Evolutionary conservation across 164 flowering plant genomes (phyloP), one percentile per base, ranked within the genome.

Genomic region (Nymphaea thermarum): DNA sequence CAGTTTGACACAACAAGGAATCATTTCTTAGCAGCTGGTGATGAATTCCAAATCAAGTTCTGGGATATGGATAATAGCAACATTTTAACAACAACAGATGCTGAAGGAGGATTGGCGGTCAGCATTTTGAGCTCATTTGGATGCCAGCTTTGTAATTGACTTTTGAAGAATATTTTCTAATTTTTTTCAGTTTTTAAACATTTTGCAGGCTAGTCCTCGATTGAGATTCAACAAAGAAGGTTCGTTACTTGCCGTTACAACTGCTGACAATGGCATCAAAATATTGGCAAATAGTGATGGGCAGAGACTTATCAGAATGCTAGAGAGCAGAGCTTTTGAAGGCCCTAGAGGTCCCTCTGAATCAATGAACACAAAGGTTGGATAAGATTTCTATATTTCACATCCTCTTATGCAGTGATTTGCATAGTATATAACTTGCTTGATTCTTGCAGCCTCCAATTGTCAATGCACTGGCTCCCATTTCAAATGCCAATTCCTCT

Each of bases 61-160:
- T 79, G 81, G 81, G 77, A 75, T 57, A 73, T 78, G 81, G 81
- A 79, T 45, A 74, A 70, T 63, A 60, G n/a, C 62, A 67, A 67
- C 62, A 63, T 76, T 25, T 68, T 79, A 7, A 65, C 74, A 36
- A 72, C 70, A 45, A 64, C 72, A 42, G 79, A 76, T 65, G 79
- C 82, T 44, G 79, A 76, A n/a, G 79, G 82, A 51, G 79, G 82
- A 67, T 67, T 79, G 47, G 70, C 72, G 73, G 79, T 76, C 18
- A 63, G 76, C 71, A 72, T 16, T 8, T n/a, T 75, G 5, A 16
- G 18, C 15, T 55, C 14, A 7, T 59, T 4, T 10, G 5, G 36
- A 25, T 25, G 36, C 36, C 36, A 25, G 3, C 42, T 6, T 62
- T 5, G 7, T 62, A n/a, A 25, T 25, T 25, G 36, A 25, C 1